Conservation (phyloP, 257 asterid genomes). For the Solanum etuberosum region DNA sequence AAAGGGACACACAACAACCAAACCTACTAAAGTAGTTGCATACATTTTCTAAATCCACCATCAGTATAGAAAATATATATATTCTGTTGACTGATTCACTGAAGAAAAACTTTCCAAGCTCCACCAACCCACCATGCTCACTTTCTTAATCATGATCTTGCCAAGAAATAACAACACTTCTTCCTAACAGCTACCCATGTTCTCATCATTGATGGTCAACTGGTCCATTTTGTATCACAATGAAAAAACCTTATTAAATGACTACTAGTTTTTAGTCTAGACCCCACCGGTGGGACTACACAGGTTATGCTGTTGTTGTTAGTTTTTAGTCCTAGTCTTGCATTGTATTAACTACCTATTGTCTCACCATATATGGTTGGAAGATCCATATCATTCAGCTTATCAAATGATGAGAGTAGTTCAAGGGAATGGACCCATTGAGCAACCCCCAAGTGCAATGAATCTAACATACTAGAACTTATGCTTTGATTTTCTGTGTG, state of each 20-base stretch:
- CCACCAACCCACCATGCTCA: background rate
- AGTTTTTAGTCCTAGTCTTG: background rate
- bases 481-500: background rate
- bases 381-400: background rate
- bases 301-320: too few species aligned
- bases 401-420: background rate
- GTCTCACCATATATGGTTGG: background rate
- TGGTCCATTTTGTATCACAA: background rate
- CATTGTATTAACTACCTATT: background rate
- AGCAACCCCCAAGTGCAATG: background rate
- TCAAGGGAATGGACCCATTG: background rate
- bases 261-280: background rate
- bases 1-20: constrained; percentile 21
- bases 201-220: background rate
- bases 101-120: background rate
- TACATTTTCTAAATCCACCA: background rate
- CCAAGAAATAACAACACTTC: background rate
- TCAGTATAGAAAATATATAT: background rate
- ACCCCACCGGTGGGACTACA: background rate
- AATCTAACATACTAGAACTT: background rate
- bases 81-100: background rate
- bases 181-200: background rate
- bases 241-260: background rate
- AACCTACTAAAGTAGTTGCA: background rate
- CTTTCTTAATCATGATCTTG: background rate